Base-by-base conservation (phyloP, 2,329 filamentous ascomycete genomes). In the Trichophaea hybrida region DNA sequence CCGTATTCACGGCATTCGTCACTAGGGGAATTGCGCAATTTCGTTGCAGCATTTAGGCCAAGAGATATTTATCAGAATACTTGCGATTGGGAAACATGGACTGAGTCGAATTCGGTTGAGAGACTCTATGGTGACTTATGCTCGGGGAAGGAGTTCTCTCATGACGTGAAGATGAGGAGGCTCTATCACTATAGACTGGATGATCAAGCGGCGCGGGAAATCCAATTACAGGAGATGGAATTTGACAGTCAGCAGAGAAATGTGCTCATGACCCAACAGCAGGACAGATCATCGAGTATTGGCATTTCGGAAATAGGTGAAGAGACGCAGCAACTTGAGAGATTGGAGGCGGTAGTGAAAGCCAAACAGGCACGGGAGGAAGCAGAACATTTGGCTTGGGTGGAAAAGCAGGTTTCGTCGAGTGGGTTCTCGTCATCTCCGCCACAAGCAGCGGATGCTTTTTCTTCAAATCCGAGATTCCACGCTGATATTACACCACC, bases 1-100 rank as follows among this genome's bases (percentile, higher is more conserved):
- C 87, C 90, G 0, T 96, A 90, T 69, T 91, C 91, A 0, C 80
- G 91, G 0, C 91, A 97, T 71, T 94, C 91, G 0, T 94, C 88
- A 0, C 91, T 93, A 61, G 74, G 76, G 0, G 91, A 96, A 70
- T 77, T 94, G 2, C 85, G 87, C 64, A 73, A 81, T 57, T 73
- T 96, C 0, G 76, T 95, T 0, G 70, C 75, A 2, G 75, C 76
- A 0, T 86, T 96, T 66, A 78, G 74, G 33, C 89, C 89, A 0
- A 80, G 74, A 50, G 88, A 96, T 67, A 75, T 96, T 1, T 86
- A 85, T 75, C 88, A 90, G 0, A 95, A 89, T 69, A 94, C 88
- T 0, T 80, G 85, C 1, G 78, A 88, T 61, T 72, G 77, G 13
- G 67, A 71, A 0, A 73, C 73, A 1, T 96, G 89, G 89, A 73